Conservation (phyloP, 1,284 basidiomycete species). For the Cryptococcus jaspeensis region DNA sequence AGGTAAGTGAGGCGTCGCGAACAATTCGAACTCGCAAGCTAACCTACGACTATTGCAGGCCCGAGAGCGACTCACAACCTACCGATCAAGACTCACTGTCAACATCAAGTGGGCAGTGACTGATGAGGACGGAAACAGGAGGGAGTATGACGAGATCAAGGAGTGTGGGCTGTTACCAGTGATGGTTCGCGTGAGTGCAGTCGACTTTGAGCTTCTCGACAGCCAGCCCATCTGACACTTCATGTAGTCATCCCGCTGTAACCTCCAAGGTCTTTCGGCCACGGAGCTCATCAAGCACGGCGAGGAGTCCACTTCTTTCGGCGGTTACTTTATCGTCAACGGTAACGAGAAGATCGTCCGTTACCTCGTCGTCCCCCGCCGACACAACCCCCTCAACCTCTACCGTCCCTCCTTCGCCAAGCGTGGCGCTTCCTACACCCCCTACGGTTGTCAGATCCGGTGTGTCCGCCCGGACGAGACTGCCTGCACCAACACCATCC, state of each 20-base stretch:
- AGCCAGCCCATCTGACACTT: not conserved
- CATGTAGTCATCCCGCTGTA: conserved; percentile 84
- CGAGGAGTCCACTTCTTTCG: conserved; percentile 98
- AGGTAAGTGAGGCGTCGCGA: conserved; percentile 58
- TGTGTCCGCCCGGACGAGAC: conserved; percentile 90
- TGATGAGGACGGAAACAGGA: conserved; percentile 57
- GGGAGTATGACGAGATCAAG: conserved; percentile 65
- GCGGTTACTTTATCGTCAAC: conserved; percentile 98
- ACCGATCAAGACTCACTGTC: conserved; percentile 86
- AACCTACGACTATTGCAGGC: conserved; percentile 58
- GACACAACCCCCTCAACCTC: conserved; percentile 68
- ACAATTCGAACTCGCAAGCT: not conserved
- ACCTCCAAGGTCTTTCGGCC: conserved; percentile 79
- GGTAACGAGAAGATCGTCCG: conserved; percentile 99
- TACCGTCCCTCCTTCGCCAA: conserved; percentile 87
- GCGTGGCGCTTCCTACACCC: conserved; percentile 92
- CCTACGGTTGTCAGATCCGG: conserved; percentile 91
- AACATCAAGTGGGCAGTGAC: conserved; percentile 83
- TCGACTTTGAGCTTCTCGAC: not conserved
- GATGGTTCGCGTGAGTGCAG: conserved; percentile 82
- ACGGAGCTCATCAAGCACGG: conserved; percentile 82
- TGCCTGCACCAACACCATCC: conserved; percentile 89
- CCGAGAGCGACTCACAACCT: conserved; percentile 87
- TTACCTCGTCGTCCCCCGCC: conserved; percentile 69
- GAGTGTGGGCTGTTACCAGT: conserved; percentile 93